Conservation (phyloP, 1,284 basidiomycete species). For the Trametes polyzona region DNA sequence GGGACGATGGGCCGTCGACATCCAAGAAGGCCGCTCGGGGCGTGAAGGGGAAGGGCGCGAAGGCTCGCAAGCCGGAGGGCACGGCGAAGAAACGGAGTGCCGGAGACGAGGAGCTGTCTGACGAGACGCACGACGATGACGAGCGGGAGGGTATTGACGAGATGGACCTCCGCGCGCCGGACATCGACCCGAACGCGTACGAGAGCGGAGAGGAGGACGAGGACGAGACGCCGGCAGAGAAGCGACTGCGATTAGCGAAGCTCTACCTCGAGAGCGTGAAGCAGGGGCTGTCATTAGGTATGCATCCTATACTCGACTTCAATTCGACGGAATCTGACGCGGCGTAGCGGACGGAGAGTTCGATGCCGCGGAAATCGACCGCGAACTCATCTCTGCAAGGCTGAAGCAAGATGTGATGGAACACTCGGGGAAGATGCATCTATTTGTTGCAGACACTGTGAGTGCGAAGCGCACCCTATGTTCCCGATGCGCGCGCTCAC, state of each 20-base stretch:
- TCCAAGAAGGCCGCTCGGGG: conserved; percentile 32
- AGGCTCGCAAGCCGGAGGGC: conserved; percentile 26
- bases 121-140: conserved; percentile 59
- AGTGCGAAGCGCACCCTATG: conserved; percentile 28
- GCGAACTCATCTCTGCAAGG: conserved; percentile 87
- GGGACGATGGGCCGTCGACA: conserved; percentile 34
- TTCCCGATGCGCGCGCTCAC: background rate
- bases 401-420: conserved; percentile 89
- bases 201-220: conserved; percentile 80
- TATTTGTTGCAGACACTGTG: conserved; percentile 77
- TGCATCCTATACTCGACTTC: conserved; percentile 32
- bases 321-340: background rate
- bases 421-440: conserved; percentile 83
- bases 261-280: conserved; percentile 89
- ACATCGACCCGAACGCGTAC: conserved; percentile 52
- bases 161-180: conserved; percentile 71
- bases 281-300: conserved; percentile 63
- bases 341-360: conserved; percentile 77
- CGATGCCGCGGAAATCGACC: conserved; percentile 93
- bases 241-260: conserved; percentile 88
- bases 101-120: conserved; percentile 77
- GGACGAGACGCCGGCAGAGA: conserved; percentile 93
- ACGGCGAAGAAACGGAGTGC: conserved; percentile 35
- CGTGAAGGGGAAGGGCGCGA: conserved; percentile 17
- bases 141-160: conserved; percentile 64